phyloP scores from a whole-genome alignment of 495 filamentous ascomycete species.

The Physcia stellaris region DNA sequence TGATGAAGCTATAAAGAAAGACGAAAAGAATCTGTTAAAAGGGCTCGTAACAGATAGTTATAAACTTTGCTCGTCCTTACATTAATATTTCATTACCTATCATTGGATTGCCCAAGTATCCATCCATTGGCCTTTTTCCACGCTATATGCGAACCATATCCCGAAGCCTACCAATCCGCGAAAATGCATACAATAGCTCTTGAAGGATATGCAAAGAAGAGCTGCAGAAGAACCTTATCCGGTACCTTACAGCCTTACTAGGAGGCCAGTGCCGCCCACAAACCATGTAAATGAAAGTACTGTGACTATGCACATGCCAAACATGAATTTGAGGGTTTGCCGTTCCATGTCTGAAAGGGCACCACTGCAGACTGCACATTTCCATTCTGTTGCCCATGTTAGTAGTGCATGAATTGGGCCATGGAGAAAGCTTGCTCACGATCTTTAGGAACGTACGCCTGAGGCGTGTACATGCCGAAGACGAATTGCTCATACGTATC shows the following conservation, averaged over 20 bases:
- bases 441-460: constrained; percentile 30
- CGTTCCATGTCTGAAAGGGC: constrained; percentile 51
- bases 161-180: too few species aligned
- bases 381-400: constrained; percentile 28
- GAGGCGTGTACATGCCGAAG: constrained; percentile 74
- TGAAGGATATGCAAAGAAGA: constrained; percentile 2
- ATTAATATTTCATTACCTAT: too few species aligned
- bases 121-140: too few species aligned
- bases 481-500: constrained; percentile 43
- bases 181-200: too few species aligned
- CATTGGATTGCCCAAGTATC: too few species aligned
- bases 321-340: constrained; percentile 53
- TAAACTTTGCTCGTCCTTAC: too few species aligned
- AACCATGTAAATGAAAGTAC: constrained; percentile 85
- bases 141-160: too few species aligned
- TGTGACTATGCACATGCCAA: constrained; percentile 65
- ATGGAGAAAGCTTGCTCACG: constrained; percentile 1
- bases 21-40: too few species aligned
- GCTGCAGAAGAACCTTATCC: too few species aligned
- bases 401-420: constrained; percentile 2
- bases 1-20: too few species aligned
- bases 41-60: too few species aligned
- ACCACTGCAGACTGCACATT: constrained; percentile 58
- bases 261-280: constrained; percentile 46
- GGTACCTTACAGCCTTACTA: too few species aligned